Evolutionary conservation across 257 asterid species (phyloP).

Genomic region (Misopates orontium): DNA sequence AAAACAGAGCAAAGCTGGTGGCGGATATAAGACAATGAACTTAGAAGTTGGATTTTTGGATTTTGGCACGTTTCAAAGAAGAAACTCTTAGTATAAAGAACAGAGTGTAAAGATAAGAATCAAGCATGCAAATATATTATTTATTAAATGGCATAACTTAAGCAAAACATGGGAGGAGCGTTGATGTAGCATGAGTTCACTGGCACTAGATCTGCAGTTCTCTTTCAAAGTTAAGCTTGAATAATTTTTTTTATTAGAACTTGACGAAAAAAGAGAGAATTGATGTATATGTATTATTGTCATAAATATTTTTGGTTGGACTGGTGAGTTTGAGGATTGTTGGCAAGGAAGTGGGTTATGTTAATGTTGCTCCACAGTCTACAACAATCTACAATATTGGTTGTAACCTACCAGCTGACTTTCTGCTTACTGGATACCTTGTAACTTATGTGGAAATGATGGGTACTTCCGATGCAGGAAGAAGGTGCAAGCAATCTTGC

Average conservation of each 20-base stretch:
- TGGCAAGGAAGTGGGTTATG: neutral
- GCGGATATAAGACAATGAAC: too few species aligned
- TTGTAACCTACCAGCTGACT: neutral
- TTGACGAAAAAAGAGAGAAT: neutral
- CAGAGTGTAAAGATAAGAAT: neutral
- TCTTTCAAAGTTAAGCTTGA: neutral
- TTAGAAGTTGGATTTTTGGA: too few species aligned
- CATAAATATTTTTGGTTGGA: neutral
- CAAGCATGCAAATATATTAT: neutral
- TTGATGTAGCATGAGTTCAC: neutral
- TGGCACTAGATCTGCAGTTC: conserved; percentile 5
- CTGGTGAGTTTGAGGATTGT: conserved; percentile 6
- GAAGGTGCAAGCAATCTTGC: conserved; percentile 98
- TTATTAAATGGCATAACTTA: neutral
- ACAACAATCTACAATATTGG: conserved; percentile 13
- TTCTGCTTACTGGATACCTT: neutral
- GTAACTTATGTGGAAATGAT: conserved; percentile 13
- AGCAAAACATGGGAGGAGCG: neutral
- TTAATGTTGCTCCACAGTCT: neutral
- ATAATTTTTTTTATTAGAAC: neutral
- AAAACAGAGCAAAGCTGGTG: neutral
- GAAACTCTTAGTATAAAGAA: neutral
- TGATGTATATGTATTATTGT: neutral
- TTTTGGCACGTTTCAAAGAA: too few species aligned
- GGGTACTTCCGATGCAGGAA: conserved; percentile 50